Evolutionary conservation across 208 protist genomes (phyloP).

Genomic region (Acanthamoeba sp.): DNA sequence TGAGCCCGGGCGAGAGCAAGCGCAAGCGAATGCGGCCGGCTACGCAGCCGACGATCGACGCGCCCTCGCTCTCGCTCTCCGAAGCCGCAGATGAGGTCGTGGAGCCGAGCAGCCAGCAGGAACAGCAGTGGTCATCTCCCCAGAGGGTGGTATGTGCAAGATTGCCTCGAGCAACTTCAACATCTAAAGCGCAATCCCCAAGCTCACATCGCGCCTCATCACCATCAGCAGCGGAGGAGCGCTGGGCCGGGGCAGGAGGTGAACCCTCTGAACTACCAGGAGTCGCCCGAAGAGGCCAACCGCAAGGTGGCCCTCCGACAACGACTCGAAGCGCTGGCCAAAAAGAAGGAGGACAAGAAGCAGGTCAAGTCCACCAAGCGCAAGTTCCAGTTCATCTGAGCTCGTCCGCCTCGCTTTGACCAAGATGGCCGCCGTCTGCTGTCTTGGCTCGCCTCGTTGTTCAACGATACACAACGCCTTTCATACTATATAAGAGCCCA

Average conservation of each 20-base stretch:
- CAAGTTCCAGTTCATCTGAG: conserved; percentile 13
- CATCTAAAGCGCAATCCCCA: too few species aligned
- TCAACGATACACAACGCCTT: too few species aligned
- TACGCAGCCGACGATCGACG: too few species aligned
- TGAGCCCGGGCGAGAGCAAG: not conserved
- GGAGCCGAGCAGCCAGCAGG: too few species aligned
- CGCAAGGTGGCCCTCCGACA: not conserved
- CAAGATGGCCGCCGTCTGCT: too few species aligned
- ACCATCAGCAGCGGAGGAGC: not conserved
- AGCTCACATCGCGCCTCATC: not conserved
- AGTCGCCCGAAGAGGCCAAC: conserved; percentile 5
- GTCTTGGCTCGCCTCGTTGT: too few species aligned
- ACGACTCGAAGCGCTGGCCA: conserved; percentile 44
- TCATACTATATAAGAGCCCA: too few species aligned
- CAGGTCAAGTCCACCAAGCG: conserved; percentile 21
- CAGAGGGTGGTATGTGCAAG: too few species aligned
- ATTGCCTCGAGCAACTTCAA: too few species aligned
- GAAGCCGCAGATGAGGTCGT: not conserved
- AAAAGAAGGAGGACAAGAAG: conserved; percentile 39
- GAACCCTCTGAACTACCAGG: not conserved
- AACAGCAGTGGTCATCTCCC: too few species aligned
- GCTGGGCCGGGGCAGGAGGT: not conserved
- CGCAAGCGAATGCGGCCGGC: not conserved
- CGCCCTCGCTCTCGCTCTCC: too few species aligned
- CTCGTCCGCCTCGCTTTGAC: too few species aligned